Percentiles rank a stretch among this genome's conserved stretches.
phyloP scores from a whole-genome alignment of 2,329 filamentous ascomycete species.

The Trichoderma lentiforme region DNA sequence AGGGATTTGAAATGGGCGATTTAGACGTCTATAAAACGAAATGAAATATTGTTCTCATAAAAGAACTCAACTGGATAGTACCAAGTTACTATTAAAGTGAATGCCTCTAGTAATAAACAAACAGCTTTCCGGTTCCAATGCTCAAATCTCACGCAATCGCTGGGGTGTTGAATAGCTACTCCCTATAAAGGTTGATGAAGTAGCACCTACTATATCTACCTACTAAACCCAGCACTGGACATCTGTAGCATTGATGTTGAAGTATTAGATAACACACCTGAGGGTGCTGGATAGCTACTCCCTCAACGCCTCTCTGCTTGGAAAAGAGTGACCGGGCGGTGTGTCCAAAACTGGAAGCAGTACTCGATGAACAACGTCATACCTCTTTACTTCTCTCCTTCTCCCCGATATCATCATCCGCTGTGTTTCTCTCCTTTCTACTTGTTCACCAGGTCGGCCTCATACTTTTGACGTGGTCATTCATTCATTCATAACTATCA shows the following conservation, averaged over 20 bases:
- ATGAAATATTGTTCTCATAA: not conserved
- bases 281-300: not conserved
- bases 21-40: conserved; percentile 20
- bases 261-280: not conserved
- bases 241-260: not conserved
- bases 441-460: not conserved
- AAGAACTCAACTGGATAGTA: no score
- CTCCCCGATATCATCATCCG: not conserved
- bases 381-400: not conserved
- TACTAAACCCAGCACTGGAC: not conserved
- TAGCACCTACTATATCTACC: not conserved
- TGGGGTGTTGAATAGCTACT: no score
- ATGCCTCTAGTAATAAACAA: no score
- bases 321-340: not conserved
- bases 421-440: not conserved
- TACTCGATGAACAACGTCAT: not conserved
- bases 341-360: not conserved
- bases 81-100: no score
- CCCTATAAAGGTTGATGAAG: not conserved
- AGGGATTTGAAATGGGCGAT: conserved; percentile 12
- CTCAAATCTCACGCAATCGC: no score
- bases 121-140: no score
- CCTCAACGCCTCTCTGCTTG: not conserved
- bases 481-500: conserved; percentile 12
- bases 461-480: not conserved